Evolutionary conservation across 148 eudicot genomes (phyloP).

Genomic region (Dianthus caryophyllus): DNA sequence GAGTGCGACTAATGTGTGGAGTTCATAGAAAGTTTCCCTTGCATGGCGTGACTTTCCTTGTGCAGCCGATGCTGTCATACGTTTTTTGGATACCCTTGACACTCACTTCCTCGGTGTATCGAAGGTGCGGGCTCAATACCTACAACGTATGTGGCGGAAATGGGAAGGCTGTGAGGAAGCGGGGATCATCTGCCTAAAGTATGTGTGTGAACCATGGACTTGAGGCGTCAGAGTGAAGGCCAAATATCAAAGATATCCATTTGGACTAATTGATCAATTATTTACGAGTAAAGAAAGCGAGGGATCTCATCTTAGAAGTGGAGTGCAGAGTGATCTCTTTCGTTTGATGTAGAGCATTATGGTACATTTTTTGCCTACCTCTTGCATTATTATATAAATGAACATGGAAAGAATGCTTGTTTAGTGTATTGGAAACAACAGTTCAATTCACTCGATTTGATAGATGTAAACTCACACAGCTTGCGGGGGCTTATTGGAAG

Average conservation of each 20-base stretch:
- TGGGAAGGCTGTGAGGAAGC: slow-evolving; percentile 97
- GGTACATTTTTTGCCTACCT: slow-evolving; percentile 37
- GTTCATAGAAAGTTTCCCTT: background rate
- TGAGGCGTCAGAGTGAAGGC: slow-evolving; percentile 51
- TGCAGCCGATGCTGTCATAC: too few relatives aligned
- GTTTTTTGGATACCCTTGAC: too few relatives aligned
- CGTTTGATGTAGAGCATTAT: slow-evolving; percentile 91
- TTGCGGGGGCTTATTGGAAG: slow-evolving; percentile 97
- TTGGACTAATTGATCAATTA: slow-evolving; percentile 86
- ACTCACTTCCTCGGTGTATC: slow-evolving; percentile 7
- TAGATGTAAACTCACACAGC: background rate
- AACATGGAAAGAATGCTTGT: too few relatives aligned
- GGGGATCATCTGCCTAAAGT: slow-evolving; percentile 93
- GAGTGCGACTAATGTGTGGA: background rate
- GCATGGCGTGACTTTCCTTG: background rate
- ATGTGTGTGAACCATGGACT: slow-evolving; percentile 68
- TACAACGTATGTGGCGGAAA: slow-evolving; percentile 77
- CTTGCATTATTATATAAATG: too few relatives aligned
- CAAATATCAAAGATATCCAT: slow-evolving; percentile 77
- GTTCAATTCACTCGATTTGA: slow-evolving; percentile 2
- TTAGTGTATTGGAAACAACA: too few relatives aligned
- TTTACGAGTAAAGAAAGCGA: slow-evolving; percentile 90
- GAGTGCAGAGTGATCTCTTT: slow-evolving; percentile 72
- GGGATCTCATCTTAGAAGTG: slow-evolving; percentile 92
- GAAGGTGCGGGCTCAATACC: slow-evolving; percentile 71